Evolutionary conservation across 2,329 filamentous ascomycete genomes (phyloP).

Genomic region (Pseudogymnoascus sp.): DNA sequence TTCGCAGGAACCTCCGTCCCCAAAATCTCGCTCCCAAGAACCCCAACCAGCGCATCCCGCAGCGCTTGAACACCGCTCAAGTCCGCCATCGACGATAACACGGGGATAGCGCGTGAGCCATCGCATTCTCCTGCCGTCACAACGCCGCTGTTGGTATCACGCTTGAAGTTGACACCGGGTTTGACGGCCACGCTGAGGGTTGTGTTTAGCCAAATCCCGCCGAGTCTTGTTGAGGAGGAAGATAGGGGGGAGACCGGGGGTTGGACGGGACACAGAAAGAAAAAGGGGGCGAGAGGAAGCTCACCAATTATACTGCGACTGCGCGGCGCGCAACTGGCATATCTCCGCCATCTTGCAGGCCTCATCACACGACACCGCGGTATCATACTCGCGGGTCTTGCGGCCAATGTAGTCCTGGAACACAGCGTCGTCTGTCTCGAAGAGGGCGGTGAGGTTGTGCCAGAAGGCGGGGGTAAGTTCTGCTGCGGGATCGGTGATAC

Average conservation of each 20-base stretch:
- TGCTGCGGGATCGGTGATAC: neutral
- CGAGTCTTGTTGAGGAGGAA: neutral
- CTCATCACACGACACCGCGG: neutral
- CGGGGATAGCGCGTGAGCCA: constrained; percentile 13
- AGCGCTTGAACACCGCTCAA: constrained; percentile 3
- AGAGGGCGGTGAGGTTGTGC: neutral
- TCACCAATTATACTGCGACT: neutral
- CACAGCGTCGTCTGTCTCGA: neutral
- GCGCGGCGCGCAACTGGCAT: neutral
- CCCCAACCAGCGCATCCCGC: neutral
- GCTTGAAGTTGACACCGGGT: constrained; percentile 15
- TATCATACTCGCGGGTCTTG: neutral
- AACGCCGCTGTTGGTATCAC: neutral
- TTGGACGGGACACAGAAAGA: too few species aligned
- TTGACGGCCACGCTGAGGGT: constrained; percentile 10
- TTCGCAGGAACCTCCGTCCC: constrained; percentile 12
- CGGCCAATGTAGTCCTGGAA: neutral
- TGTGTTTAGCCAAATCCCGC: neutral
- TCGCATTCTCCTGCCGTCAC: constrained; percentile 14
- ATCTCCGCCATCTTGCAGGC: neutral
- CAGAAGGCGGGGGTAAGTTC: neutral
- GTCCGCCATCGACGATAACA: constrained; percentile 12
- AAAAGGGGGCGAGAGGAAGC: neutral
- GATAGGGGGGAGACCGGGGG: too few species aligned
- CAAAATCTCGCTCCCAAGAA: constrained; percentile 11